phyloP scores from a whole-genome alignment of 305 asterid genomes.

The Fraxinus nigra region DNA sequence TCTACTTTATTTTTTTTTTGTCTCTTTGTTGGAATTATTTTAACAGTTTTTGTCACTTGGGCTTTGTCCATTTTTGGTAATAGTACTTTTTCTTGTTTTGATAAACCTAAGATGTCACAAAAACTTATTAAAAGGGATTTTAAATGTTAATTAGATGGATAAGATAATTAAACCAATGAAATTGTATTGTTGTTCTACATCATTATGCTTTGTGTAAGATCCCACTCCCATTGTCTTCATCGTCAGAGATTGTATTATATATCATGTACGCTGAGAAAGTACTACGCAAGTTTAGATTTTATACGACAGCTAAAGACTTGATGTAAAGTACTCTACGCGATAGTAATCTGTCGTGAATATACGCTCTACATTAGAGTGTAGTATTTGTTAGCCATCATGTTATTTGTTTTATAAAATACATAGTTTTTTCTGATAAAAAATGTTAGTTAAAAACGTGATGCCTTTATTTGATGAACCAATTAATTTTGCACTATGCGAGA shows the following conservation, averaged over 20 bases:
- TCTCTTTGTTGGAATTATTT: slow-evolving; percentile 14
- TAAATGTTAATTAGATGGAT: background rate
- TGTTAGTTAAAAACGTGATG: background rate
- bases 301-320: no score
- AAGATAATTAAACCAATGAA: background rate
- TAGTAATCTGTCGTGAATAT: background rate
- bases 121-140: background rate
- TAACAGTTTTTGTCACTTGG: slow-evolving; percentile 3
- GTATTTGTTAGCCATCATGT: background rate
- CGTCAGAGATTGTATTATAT: background rate
- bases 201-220: background rate
- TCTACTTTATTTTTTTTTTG: background rate
- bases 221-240: background rate
- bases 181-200: background rate
- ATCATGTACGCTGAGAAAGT: background rate
- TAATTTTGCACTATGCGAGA: background rate
- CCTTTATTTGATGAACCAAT: background rate
- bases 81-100: background rate
- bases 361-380: background rate
- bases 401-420: background rate
- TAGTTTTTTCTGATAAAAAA: no score
- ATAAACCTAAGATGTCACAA: slow-evolving; percentile 2
- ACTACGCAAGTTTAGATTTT: background rate
- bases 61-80: slow-evolving; percentile 19
- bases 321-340: background rate